Percentiles rank a stretch among this genome's conserved stretches.
Evolutionary conservation across 148 eudicot genomes (phyloP).

Genomic region (Pharnaceum exiguum): DNA sequence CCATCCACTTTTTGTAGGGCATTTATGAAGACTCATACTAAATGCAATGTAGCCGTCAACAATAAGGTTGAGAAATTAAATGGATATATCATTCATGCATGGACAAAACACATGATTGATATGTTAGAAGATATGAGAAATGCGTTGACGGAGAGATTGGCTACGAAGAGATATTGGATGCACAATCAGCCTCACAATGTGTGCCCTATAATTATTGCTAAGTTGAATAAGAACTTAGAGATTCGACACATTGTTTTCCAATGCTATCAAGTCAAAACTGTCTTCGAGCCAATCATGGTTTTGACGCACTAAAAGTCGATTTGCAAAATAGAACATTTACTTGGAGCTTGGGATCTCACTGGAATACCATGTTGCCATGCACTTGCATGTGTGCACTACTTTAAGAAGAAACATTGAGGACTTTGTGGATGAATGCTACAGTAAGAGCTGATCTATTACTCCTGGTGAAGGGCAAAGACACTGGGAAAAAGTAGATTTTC

Average conservation of each 20-base stretch:
- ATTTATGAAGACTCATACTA: background rate
- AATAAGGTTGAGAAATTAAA: too few species aligned
- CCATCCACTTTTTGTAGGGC: background rate
- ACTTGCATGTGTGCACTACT: background rate
- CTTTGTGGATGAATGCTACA: background rate
- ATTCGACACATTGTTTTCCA: too few species aligned
- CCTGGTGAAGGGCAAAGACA: background rate
- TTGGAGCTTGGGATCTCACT: background rate
- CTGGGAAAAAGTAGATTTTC: background rate
- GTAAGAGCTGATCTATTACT: background rate
- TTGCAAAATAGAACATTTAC: background rate
- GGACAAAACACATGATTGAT: too few species aligned
- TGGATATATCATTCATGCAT: too few species aligned
- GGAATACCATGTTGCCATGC: background rate
- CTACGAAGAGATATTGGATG: too few species aligned
- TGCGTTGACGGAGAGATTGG: too few species aligned
- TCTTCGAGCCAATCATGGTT: too few species aligned
- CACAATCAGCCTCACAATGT: too few species aligned
- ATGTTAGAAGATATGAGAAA: too few species aligned
- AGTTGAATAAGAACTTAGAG: too few species aligned
- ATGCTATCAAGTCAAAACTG: too few species aligned
- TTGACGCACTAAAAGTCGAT: background rate
- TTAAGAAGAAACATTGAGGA: background rate
- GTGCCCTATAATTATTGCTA: too few species aligned
- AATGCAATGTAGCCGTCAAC: background rate